Evolutionary conservation across 192 early-diverging fungal species (phyloP).

Genomic region (Chytriomyces sp.): DNA sequence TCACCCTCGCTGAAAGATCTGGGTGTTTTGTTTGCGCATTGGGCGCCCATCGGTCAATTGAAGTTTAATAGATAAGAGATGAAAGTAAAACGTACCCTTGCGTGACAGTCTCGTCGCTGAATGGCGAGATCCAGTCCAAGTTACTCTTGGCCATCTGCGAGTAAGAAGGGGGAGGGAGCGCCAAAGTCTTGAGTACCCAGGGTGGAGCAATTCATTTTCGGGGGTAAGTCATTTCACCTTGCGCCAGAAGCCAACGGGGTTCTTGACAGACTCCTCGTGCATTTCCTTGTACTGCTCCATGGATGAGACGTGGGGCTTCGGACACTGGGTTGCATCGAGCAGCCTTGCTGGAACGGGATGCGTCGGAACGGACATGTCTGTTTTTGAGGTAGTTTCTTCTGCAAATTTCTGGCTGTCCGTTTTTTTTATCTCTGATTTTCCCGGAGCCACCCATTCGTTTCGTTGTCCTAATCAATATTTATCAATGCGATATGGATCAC

Average conservation of each 20-base stretch:
- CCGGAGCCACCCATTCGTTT: not conserved
- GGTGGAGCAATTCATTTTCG: not conserved
- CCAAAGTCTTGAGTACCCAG: not conserved
- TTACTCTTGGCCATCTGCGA: conserved; percentile 74
- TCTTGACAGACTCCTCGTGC: conserved; percentile 78
- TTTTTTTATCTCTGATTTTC: not conserved
- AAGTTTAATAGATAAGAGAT: too few relatives aligned
- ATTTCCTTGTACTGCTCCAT: conserved; percentile 79
- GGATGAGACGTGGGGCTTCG: conserved; percentile 73
- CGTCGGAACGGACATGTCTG: conserved; percentile 4
- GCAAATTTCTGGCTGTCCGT: not conserved
- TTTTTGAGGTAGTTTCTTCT: not conserved
- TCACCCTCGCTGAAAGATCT: conserved; percentile 82
- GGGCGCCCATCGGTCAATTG: too few relatives aligned
- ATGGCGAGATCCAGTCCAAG: conserved; percentile 82
- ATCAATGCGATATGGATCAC: not conserved
- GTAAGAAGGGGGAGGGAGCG: not conserved
- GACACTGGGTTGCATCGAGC: conserved; percentile 49
- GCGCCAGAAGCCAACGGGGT: conserved; percentile 85
- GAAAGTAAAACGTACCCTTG: conserved; percentile 46
- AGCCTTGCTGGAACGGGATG: conserved; percentile 71
- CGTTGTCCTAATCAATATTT: not conserved
- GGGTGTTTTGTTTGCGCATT: not conserved
- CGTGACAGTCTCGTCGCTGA: conserved; percentile 63
- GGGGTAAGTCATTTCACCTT: conserved; percentile 55